Evolutionary conservation across 768 basidiomycete species (phyloP), one percentile per base, ranked within the genome.

Genomic region (Coprinopsis sp.): DNA sequence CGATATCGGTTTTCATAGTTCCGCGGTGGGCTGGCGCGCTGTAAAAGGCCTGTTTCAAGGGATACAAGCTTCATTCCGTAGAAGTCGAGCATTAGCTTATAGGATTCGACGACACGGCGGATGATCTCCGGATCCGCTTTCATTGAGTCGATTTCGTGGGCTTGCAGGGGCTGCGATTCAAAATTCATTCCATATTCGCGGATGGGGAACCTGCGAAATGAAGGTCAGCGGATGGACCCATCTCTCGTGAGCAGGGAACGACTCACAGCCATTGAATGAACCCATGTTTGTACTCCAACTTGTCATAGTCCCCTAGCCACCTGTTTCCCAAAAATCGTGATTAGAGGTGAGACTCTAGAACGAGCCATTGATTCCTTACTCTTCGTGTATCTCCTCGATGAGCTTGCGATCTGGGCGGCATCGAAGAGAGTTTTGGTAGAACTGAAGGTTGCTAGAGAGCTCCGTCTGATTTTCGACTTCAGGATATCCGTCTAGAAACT

Each of bases 201-300:
- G 52, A 87, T 82, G 24, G 87, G 86, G 53, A 87, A 85, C 54
- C 82, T 87, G 57, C 28, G 44, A 37, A 8, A n/a, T n/a, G 8
- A 3, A 21, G 21, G 42, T 37, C 24, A 43, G 50, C 48, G 37
- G 13, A 46, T 10, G 21, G 33, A 38, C 24, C 12, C 16, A n/a
- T 46, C 33, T 30, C n/a, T 37, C n/a, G 27, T 19, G 24, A 24
- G n/a, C 3, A 44, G 29, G 22, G 21, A 27, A 23, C 3, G 58
- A 67, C 85, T 56, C 64, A 87, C 81, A 89, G 61, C 86, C 87
- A 89, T 57, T 89, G 87, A 34, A 89, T 83, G 59, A 76, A 88
- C 1, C 79, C 81, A 56, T 89, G 87, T 47, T 80, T 79, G 52
- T 67, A 61, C 60, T 90, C 87, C 24, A 90, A 68, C 50, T 68